These are phyloP conservation scores for Backusella psychrophila DNA, from an alignment of 192 early-diverging fungal genomes.

Conservation along the genomic window DNA sequence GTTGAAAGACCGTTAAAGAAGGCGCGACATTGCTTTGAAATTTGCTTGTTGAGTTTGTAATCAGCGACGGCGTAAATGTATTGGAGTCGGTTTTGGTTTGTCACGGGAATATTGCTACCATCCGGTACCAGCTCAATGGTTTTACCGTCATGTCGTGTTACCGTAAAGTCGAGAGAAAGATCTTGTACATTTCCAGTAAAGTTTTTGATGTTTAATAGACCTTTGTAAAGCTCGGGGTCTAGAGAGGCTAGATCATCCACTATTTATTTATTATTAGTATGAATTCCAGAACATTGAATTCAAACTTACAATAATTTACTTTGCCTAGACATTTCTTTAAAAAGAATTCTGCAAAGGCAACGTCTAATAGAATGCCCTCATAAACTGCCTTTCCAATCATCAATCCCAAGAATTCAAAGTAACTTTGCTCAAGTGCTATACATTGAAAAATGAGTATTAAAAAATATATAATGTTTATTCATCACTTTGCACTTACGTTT, in stretches of 20 bases:
- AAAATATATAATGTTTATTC: no score
- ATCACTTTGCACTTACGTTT: constrained; percentile 29
- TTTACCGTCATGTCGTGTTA: constrained; percentile 52
- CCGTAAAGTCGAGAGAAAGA: constrained; percentile 69
- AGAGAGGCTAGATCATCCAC: constrained; percentile 80
- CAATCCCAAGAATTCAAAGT: constrained; percentile 75
- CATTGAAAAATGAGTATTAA: no score
- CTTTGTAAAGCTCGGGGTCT: constrained; percentile 76
- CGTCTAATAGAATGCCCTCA: constrained; percentile 82
- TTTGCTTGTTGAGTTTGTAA: constrained; percentile 83
- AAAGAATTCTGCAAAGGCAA: constrained; percentile 82
- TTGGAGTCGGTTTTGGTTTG: constrained; percentile 78
- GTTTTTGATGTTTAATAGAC: constrained; percentile 71
- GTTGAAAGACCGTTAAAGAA: constrained; percentile 84
- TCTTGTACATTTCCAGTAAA: constrained; percentile 70
- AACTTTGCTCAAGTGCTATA: constrained; percentile 46
- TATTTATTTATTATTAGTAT: constrained; percentile 9
- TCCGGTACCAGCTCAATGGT: constrained; percentile 66
- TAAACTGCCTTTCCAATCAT: constrained; percentile 86
- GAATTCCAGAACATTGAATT: not conserved
- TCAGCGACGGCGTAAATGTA: constrained; percentile 90
- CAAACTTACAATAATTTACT: constrained; percentile 59
- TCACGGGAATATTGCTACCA: constrained; percentile 78
- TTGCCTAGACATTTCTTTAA: constrained; percentile 69
- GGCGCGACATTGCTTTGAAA: constrained; percentile 71